Percentiles rank a stretch among this genome's conserved stretches.
Evolutionary conservation across 257 asterid species (phyloP).

Genomic region (Ophiorrhiza pumila): DNA sequence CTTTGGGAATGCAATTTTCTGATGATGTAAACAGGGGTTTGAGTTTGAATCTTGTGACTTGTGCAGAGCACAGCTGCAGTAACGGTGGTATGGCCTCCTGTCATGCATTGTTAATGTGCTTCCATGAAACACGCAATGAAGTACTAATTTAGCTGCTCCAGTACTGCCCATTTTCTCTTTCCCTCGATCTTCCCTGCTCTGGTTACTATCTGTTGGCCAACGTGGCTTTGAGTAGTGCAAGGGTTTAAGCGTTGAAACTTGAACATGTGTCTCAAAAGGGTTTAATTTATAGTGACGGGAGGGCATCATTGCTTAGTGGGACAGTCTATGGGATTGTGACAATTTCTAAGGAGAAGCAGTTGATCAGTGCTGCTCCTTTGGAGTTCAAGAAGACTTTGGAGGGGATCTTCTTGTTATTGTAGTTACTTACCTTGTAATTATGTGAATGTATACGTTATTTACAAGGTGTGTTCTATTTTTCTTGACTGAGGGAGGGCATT

Average conservation of each 20-base stretch:
- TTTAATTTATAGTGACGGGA: slow-evolving; percentile 31
- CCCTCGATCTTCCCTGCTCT: slow-evolving; percentile 10
- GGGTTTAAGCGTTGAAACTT: not conserved
- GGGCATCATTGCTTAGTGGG: not conserved
- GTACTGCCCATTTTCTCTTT: slow-evolving; percentile 31
- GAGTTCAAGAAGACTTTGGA: not conserved
- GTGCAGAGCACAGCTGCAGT: too few species aligned
- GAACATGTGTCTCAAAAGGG: slow-evolving; percentile 18
- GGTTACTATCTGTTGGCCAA: too few species aligned
- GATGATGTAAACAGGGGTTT: slow-evolving; percentile 21
- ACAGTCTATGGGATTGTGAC: slow-evolving; percentile 12
- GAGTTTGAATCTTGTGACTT: slow-evolving; percentile 10
- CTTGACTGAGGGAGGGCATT: not conserved
- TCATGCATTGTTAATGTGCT: slow-evolving; percentile 33
- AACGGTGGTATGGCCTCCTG: slow-evolving; percentile 50
- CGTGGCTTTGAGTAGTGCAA: not conserved
- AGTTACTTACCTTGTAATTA: not conserved
- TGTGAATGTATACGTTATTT: not conserved
- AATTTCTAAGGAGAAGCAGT: slow-evolving; percentile 10
- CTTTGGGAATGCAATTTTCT: slow-evolving; percentile 14
- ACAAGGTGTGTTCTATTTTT: slow-evolving; percentile 19
- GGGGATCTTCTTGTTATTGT: slow-evolving; percentile 4
- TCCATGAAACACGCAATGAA: slow-evolving; percentile 30
- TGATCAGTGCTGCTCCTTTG: not conserved
- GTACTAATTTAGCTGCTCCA: slow-evolving; percentile 29